Evolutionary conservation across 1,284 basidiomycete species (phyloP), one percentile per base, ranked within the genome.

Genomic region (Rhodotorula sp.): DNA sequence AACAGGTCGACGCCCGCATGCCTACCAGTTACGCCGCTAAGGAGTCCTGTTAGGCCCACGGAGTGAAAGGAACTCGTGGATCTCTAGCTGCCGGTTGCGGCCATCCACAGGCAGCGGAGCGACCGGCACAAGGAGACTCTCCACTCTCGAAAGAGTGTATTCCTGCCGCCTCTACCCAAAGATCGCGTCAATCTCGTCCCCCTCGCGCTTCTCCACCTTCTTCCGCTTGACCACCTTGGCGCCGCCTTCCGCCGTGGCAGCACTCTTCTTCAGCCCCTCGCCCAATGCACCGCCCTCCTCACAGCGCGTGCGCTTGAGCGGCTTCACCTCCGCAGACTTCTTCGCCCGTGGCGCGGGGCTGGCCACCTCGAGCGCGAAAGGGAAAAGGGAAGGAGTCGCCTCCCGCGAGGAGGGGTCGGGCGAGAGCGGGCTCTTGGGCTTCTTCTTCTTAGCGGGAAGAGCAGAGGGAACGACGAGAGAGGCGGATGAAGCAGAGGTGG

Each of bases 101-200:
- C n/a, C n/a, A n/a, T n/a, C n/a, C n/a, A n/a, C n/a, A n/a, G n/a
- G n/a, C n/a, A n/a, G n/a, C n/a, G n/a, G n/a, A n/a, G n/a, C n/a
- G n/a, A n/a, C n/a, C n/a, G n/a, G n/a, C n/a, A n/a, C n/a, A n/a
- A n/a, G n/a, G n/a, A n/a, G n/a, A n/a, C n/a, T n/a, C n/a, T n/a
- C n/a, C n/a, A n/a, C n/a, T n/a, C n/a, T n/a, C n/a, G n/a, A n/a
- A n/a, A n/a, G n/a, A n/a, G n/a, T n/a, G n/a, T n/a, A n/a, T n/a
- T n/a, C n/a, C n/a, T n/a, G n/a, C n/a, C n/a, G n/a, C n/a, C n/a
- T n/a, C 50, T 39, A 74, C 7, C 72, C 67, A 25, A 74, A 76
- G 48, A 67, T 73, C 7, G 54, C 67, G 48, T 72, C 71, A 17
- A 70, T 68, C 54, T 72, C 72, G 56, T 68, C 73, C 22, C 51